Evolutionary conservation across 2,329 filamentous ascomycete species (phyloP), one percentile per base, ranked within the genome.

Genomic region (Fusarium agapanthi): DNA sequence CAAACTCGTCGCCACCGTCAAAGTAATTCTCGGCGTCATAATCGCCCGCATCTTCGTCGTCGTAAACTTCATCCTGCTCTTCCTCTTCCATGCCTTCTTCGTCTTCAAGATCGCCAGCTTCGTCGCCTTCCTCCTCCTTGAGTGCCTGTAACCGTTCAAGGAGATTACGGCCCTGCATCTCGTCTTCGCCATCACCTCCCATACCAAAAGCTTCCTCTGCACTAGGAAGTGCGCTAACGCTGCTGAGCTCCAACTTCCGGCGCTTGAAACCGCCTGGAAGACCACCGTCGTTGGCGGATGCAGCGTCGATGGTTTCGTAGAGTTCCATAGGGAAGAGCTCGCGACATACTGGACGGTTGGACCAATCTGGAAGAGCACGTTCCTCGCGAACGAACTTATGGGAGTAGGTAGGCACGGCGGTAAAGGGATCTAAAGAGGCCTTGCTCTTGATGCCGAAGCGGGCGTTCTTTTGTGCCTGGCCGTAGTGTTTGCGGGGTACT

Each of bases 1-100:
- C 85, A 58, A 87, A 85, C 30, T 89, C 87, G 68, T 88, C 87
- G 18, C 87, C 87, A 30, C 85, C 87, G 67, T 90, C 88, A 76
- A 90, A 90, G 80, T 90, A 90, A 15, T 84, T 84, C 75, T 90
- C 88, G 6, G 88, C 88, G 48, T 90, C 86, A 76, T 90, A 90
- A 67, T 90, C 88, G 13, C 88, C 88, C 4, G 86, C 88, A 54
- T 88, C 87, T 65, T 89, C 87, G 61, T 90, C 88, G 53, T 90
- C 87, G 67, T 86, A 87, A 30, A 80, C 82, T 61, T 87, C 85
- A 60, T 87, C 86, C 71, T 86, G 84, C 24, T 85, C 85, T 15
- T 84, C 84, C 57, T 85, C 84, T 38, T 82, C 81, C 43, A 80
- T 76, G 14, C 81, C 85, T 55, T 88, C 87, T 28, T 88, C 86